Base-by-base conservation (phyloP, 1,284 basidiomycete species). In the Chondrostereum purpureum region DNA sequence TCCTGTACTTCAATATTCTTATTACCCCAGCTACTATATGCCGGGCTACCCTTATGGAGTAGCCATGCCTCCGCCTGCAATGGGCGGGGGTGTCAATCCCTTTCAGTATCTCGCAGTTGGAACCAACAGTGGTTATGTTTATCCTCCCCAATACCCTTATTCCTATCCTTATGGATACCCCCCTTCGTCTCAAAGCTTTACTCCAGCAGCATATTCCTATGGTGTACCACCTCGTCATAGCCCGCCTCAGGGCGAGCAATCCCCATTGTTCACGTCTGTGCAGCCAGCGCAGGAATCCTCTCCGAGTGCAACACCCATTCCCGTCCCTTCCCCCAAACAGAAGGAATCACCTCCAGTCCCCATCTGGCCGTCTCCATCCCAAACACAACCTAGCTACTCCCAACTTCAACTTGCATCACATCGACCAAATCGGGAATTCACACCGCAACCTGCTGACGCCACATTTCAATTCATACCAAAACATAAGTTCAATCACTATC, bases 401-500 rank as follows among this genome's bases (percentile, higher is more conserved):
- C 27, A n/a, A 8, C 27, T 31, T n/a, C 27, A 31, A 31, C 8
- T n/a, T 8, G 27, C 27, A 31, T n/a, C 8, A 31, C 27, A 31
- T 8, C 27, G 27, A 31, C 27, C 27, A n/a, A n/a, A n/a, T n/a
- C n/a, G n/a, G n/a, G n/a, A n/a, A n/a, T n/a, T n/a, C n/a, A n/a
- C n/a, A n/a, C n/a, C n/a, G n/a, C n/a, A n/a, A n/a, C n/a, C n/a
- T n/a, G n/a, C n/a, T n/a, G n/a, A n/a, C n/a, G n/a, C n/a, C n/a
- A n/a, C n/a, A n/a, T n/a, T n/a, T n/a, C n/a, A n/a, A n/a, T n/a
- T n/a, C n/a, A n/a, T n/a, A n/a, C 27, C 8, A 31, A 8, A 31
- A 31, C 27, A 31, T 8, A n/a, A 31, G n/a, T 41, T 41, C 39
- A 41, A 22, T 21, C 22, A 22, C 4, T 41, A 41, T 22, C 18